A percentile compares a stretch with the other conserved stretches of the same genome.
phyloP scores from a whole-genome alignment of 768 basidiomycete genomes.

The Suillus weaverae region DNA sequence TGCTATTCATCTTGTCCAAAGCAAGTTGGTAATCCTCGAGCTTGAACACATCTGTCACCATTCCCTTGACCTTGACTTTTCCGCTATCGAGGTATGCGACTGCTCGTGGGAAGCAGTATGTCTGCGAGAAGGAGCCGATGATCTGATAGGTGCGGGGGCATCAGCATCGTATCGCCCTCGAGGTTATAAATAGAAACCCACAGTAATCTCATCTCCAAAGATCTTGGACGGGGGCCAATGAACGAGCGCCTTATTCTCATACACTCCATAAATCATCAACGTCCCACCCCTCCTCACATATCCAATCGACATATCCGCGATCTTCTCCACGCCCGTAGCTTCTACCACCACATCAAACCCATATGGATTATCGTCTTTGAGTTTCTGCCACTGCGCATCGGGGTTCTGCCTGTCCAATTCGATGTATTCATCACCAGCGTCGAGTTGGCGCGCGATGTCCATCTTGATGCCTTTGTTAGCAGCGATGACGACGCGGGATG shows the following conservation, averaged over 20 bases:
- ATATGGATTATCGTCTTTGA: conserved; percentile 80
- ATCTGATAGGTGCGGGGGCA: conserved; percentile 45
- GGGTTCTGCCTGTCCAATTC: conserved; percentile 79
- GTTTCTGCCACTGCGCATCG: conserved; percentile 73
- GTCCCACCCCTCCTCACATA: conserved; percentile 86
- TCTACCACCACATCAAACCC: conserved; percentile 88
- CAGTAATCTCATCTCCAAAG: conserved; percentile 68
- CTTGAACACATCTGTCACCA: conserved; percentile 70
- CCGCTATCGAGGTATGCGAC: conserved; percentile 87
- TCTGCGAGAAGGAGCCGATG: conserved; percentile 89
- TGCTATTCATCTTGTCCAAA: conserved; percentile 69
- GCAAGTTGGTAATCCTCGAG: conserved; percentile 70
- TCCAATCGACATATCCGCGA: conserved; percentile 88
- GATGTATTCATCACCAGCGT: conserved; percentile 82
- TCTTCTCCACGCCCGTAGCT: conserved; percentile 79
- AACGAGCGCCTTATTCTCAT: conserved; percentile 80
- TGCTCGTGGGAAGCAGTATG: conserved; percentile 87
- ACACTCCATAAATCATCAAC: conserved; percentile 88
- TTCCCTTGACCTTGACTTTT: conserved; percentile 80
- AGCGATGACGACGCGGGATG: conserved; percentile 76
- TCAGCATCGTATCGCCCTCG: not conserved
- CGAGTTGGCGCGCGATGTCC: conserved; percentile 77
- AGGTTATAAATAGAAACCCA: conserved; percentile 21
- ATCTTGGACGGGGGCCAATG: conserved; percentile 88
- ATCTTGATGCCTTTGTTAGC: conserved; percentile 92